phyloP scores from a whole-genome alignment of 345 rosid genomes.

The Mercurialis annua region DNA sequence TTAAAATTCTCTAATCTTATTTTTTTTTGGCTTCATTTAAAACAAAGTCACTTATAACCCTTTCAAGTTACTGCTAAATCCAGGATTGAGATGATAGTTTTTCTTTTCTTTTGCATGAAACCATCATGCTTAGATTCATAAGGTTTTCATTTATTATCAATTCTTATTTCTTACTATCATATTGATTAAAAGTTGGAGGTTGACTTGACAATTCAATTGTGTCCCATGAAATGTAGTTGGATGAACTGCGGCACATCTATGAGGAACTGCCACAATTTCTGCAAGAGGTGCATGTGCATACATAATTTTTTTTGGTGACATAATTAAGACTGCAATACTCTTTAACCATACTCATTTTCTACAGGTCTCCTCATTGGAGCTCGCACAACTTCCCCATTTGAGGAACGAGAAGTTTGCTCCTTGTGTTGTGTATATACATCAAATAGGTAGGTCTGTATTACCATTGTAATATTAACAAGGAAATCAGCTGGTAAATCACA shows the following conservation, averaged over 20 bases:
- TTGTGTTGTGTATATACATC: conserved; percentile 71
- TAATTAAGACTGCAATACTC: conserved; percentile 15
- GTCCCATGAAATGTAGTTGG: conserved; percentile 49
- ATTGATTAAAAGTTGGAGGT: background rate
- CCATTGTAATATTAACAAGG: background rate
- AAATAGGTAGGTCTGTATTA: conserved; percentile 63
- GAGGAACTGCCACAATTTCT: conserved; percentile 91
- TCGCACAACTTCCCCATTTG: conserved; percentile 59
- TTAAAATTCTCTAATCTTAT: background rate
- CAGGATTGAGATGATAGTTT: background rate
- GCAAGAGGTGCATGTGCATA: conserved; percentile 55
- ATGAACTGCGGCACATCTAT: conserved; percentile 89
- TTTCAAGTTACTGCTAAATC: background rate
- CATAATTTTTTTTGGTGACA: conserved; percentile 8
- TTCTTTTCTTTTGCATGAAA: background rate
- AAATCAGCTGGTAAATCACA: background rate
- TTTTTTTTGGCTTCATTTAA: background rate
- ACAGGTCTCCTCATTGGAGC: conserved; percentile 77
- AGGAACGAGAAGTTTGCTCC: conserved; percentile 51
- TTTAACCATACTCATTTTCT: conserved; percentile 21
- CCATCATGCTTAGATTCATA: background rate
- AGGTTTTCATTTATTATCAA: background rate
- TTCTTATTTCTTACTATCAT: background rate
- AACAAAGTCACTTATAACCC: background rate
- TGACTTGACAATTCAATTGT: background rate